These are phyloP conservation scores for Schizochytrium sp. DNA, from an alignment of 108 stramenopile species.

Conservation along the genomic window DNA sequence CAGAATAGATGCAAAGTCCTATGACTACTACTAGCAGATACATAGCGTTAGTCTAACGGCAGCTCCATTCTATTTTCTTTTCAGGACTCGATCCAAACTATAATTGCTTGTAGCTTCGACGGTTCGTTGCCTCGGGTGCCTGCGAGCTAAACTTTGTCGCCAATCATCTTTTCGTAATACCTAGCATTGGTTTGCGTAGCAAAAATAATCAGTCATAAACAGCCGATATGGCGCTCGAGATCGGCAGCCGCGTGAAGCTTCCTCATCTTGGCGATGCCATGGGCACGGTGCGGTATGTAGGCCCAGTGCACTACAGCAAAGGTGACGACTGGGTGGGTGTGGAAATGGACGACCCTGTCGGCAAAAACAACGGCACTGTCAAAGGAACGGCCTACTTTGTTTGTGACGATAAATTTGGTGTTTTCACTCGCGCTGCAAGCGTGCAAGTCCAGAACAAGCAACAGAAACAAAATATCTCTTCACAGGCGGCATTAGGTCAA, in stretches of 20 bases:
- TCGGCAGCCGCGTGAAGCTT: slow-evolving; percentile 51
- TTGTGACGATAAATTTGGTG: slow-evolving; percentile 65
- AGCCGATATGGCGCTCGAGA: neutral
- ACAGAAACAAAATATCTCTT: neutral
- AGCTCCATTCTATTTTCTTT: no score
- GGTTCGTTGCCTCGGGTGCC: no score
- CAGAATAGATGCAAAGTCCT: no score
- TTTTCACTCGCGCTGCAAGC: slow-evolving; percentile 59
- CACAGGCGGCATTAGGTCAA: neutral
- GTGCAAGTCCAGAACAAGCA: neutral
- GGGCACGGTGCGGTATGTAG: slow-evolving; percentile 66
- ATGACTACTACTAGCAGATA: no score
- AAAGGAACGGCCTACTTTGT: slow-evolving; percentile 69
- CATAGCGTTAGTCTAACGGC: no score
- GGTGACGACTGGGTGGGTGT: slow-evolving; percentile 73
- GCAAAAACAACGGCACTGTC: slow-evolving; percentile 72
- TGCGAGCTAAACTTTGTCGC: no score
- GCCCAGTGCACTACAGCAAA: slow-evolving; percentile 66
- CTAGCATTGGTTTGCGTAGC: no score
- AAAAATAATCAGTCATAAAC: no score
- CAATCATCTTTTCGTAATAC: no score
- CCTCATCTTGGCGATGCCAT: neutral
- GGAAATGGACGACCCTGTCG: slow-evolving; percentile 66
- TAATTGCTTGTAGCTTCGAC: no score
- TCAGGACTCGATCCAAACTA: no score